These are phyloP conservation scores for Bolboschoenus planiculmis DNA, from an alignment of 176 grass and related monocot genomes.

Conservation along the genomic window DNA sequence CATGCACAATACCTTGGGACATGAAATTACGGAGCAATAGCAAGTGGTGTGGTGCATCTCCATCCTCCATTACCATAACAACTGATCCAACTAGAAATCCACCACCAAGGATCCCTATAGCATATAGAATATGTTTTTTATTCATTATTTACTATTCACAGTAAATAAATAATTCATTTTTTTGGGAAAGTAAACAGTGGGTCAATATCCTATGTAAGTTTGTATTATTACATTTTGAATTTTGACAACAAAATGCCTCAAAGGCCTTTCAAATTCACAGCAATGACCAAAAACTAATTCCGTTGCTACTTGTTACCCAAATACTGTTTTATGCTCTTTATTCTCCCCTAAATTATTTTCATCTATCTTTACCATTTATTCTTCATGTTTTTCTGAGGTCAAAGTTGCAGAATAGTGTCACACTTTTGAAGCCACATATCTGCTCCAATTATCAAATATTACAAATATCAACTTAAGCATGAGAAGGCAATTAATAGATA, in stretches of 20 bases:
- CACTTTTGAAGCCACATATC: not conserved
- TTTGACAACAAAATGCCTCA: not conserved
- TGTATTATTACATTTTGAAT: not conserved
- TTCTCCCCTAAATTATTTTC: not conserved
- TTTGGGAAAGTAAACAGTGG: not conserved
- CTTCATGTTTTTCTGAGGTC: not conserved
- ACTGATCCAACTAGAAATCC: conserved; percentile 69
- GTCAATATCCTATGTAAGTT: not conserved
- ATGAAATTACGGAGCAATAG: conserved; percentile 80
- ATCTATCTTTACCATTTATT: not conserved
- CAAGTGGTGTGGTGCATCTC: conserved; percentile 74
- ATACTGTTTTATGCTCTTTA: not conserved
- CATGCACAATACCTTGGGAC: conserved; percentile 70
- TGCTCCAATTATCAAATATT: not conserved
- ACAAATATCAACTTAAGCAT: not conserved
- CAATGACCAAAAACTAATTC: not conserved
- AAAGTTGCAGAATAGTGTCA: not conserved
- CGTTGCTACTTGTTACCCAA: not conserved
- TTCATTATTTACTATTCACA: not conserved
- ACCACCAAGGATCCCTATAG: conserved; percentile 72
- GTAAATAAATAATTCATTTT: no score
- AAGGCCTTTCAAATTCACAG: not conserved
- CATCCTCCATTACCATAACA: conserved; percentile 89
- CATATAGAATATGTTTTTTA: not conserved
- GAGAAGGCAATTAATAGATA: not conserved